phyloP scores from a whole-genome alignment of 2,329 filamentous ascomycete genomes.

The Beauveria pseudobassiana region DNA sequence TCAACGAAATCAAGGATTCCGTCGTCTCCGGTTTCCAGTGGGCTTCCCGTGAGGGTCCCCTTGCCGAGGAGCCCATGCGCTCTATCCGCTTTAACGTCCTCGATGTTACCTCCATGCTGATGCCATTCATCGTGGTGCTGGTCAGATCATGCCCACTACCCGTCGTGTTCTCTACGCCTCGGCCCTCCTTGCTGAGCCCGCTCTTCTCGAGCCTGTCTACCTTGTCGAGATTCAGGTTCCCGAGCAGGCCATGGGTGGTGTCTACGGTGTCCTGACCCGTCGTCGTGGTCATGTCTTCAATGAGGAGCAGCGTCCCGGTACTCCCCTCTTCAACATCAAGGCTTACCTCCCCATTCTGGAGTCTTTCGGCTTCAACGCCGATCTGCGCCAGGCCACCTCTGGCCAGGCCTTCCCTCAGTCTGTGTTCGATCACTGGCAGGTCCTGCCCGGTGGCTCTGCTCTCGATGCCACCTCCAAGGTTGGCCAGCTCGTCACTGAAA shows the following conservation, averaged over 20 bases:
- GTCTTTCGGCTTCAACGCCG: constrained; percentile 98
- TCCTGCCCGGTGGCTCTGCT: constrained; percentile 87
- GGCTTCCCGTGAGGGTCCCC: constrained; percentile 94
- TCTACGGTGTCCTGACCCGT: constrained; percentile 97
- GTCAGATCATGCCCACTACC: constrained; percentile 95
- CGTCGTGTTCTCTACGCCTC: constrained; percentile 97
- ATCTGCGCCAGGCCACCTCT: constrained; percentile 86
- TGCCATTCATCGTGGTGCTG: constrained; percentile 99
- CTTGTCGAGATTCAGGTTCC: constrained; percentile 98
- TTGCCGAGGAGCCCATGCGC: constrained; percentile 98
- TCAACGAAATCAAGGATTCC: constrained; percentile 99
- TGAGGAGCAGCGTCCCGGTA: constrained; percentile 97
- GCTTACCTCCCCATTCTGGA: constrained; percentile 94
- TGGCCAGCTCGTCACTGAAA: constrained; percentile 74
- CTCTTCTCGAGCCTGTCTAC: constrained; percentile 95
- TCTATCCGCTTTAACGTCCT: constrained; percentile 97
- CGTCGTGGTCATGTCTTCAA: constrained; percentile 98
- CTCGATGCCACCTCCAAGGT: constrained; percentile 77
- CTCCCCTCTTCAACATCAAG: constrained; percentile 99
- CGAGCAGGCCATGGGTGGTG: constrained; percentile 98
- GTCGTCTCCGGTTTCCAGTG: constrained; percentile 99
- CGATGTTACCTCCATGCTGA: constrained; percentile 99
- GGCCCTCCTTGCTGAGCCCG: constrained; percentile 81
- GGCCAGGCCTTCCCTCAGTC: constrained; percentile 99
- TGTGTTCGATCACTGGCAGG: constrained; percentile 98